A percentile compares a stretch with the other conserved stretches of the same genome.
Conservation (phyloP, 768 basidiomycete species). For the Mycena belliarum region DNA sequence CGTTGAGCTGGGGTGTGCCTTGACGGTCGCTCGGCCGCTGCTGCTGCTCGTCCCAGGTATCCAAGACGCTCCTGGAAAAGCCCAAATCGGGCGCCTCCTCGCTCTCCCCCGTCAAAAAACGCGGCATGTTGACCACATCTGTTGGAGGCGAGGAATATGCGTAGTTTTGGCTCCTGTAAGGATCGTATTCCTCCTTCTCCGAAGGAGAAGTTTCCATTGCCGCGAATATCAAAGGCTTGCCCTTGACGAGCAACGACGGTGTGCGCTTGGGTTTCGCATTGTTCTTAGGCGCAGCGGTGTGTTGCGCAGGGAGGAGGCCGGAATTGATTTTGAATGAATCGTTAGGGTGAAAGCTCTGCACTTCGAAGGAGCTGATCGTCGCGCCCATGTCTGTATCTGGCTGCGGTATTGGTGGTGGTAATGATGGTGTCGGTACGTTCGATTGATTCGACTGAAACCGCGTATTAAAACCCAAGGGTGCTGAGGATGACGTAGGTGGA, state of each 20-base stretch:
- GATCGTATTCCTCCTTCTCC: constrained; percentile 21
- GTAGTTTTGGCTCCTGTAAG: constrained; percentile 10
- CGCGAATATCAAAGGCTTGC: constrained; percentile 65
- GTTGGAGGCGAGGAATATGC: constrained; percentile 11
- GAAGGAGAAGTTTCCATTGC: constrained; percentile 44
- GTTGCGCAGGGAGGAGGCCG: constrained; percentile 15
- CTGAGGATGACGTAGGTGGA: constrained; percentile 17
- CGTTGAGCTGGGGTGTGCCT: constrained; percentile 11
- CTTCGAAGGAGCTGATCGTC: constrained; percentile 22
- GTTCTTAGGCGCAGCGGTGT: constrained; percentile 1
- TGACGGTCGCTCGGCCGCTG: constrained; percentile 14
- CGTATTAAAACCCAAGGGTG: constrained; percentile 12
- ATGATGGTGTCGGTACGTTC: constrained; percentile 1
- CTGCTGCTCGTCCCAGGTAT: constrained; percentile 15
- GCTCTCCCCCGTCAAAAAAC: constrained; percentile 1
- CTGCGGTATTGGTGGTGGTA: constrained; percentile 3
- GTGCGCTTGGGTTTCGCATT: constrained; percentile 15
- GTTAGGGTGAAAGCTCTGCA: constrained; percentile 17
- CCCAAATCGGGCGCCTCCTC: background rate
- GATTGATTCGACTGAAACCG: constrained; percentile 6
- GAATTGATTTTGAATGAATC: constrained; percentile 21
- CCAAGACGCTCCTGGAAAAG: constrained; percentile 7
- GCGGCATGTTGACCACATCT: constrained; percentile 8
- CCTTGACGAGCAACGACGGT: constrained; percentile 30
- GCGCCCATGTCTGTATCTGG: constrained; percentile 18